Base-by-base conservation (phyloP, 176 grass and related monocot species). In the Aegilops bicornis region DNA sequence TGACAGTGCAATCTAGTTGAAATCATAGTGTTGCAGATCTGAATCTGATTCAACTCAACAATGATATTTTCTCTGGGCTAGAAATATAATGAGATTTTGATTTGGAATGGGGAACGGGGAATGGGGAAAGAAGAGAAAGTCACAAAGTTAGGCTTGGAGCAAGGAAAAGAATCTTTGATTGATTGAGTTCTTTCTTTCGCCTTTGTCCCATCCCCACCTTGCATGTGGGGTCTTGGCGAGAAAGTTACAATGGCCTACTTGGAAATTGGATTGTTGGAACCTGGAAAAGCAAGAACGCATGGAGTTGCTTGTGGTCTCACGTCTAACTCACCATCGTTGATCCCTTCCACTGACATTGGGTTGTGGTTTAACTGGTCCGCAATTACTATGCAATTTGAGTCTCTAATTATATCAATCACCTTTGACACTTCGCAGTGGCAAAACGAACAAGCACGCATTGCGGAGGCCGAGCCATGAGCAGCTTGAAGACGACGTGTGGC, bases 401-500 rank as follows among this genome's bases (percentile, higher is more conserved):
- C 52, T 70, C 52, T 70, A n/a, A 35, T 33, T 6, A 47, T 3
- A 73, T 56, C 33, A 29, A 24, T 69, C 14, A 14, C 8, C 19
- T 62, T 33, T 48, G 23, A 29, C 14, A n/a, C 77, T 81, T 69
- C 48, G 10, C 90, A 96, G 96, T 3, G 85, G 70, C 15, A 98
- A 75, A 37, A 78, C 86, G 8, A 74, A 68, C 8, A 93, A 89
- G 33, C 86, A 85, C 45, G 17, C 80, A 17, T 58, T 83, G 0
- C 90, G 89, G 43, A 92, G 74, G 88, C 88, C 96, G 17, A 90
- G 90, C 54, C 91, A 89, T 68, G 89, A 89, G 69, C 87, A 90
- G 86, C 83, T 98, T 15, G 93, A 94, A 83, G 90, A 98, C 63
- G 82, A 63, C 2, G 86, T 91, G 5, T 98, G 93, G 96, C 79